Conservation (phyloP, 768 basidiomycete species). For the Phanerochaete sordida region DNA sequence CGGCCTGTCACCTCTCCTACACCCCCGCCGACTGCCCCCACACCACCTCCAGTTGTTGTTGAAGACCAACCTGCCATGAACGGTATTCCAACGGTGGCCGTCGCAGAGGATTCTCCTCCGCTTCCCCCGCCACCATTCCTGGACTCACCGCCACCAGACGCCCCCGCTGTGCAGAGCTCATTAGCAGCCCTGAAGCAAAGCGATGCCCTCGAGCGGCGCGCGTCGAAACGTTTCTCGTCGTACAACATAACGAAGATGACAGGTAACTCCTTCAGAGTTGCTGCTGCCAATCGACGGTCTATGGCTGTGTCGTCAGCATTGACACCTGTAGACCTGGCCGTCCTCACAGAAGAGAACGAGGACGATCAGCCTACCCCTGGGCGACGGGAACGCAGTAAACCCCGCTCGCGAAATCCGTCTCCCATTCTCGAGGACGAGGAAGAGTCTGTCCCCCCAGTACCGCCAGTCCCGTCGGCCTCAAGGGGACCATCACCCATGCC, state of each 20-base stretch:
- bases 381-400: conserved; percentile 19
- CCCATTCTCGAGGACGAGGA: conserved; percentile 29
- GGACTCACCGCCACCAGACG: conserved; percentile 29
- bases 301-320: conserved; percentile 54
- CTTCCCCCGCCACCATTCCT: conserved; percentile 10
- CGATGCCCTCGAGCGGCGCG: conserved; percentile 84
- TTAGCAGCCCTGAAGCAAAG: conserved; percentile 86
- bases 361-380: conserved; percentile 13
- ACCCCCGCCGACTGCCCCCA: conserved; percentile 17
- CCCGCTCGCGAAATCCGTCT: conserved; percentile 21
- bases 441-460: conserved; percentile 31
- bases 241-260: conserved; percentile 96
- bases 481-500: conserved; percentile 16
- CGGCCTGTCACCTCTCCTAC: conserved; percentile 48
- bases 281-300: conserved; percentile 54
- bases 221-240: conserved; percentile 92
- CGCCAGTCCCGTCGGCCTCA: conserved; percentile 23
- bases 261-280: conserved; percentile 44
- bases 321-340: conserved; percentile 69
- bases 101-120: neutral
- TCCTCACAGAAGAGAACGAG: conserved; percentile 71
- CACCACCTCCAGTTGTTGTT: conserved; percentile 46
- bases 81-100: neutral
- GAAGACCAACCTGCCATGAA: conserved; percentile 37
- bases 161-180: conserved; percentile 71